These are phyloP conservation scores for Solanum sparsipilum DNA, from an alignment of 257 asterid genomes.

Conservation along the genomic window DNA sequence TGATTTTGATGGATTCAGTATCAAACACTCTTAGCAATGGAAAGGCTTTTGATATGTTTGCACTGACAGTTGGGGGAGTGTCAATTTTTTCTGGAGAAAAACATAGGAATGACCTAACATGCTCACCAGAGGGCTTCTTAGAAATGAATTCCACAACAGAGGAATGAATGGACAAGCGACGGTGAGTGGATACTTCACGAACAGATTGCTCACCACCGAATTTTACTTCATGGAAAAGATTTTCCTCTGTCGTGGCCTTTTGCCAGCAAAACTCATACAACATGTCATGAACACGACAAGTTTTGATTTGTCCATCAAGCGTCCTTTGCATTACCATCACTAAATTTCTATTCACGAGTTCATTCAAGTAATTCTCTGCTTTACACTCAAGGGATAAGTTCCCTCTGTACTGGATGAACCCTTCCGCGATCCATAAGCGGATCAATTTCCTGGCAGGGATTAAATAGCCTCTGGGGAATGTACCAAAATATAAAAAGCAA, in stretches of 20 bases:
- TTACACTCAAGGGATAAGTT: slow-evolving; percentile 30
- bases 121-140: slow-evolving; percentile 30
- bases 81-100: slow-evolving; percentile 22
- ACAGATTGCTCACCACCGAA: neutral
- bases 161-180: slow-evolving; percentile 49
- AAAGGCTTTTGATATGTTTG: slow-evolving; percentile 32
- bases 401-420: slow-evolving; percentile 26
- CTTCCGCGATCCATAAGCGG: slow-evolving; percentile 49
- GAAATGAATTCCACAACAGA: slow-evolving; percentile 27
- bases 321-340: slow-evolving; percentile 29
- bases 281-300: slow-evolving; percentile 50
- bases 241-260: slow-evolving; percentile 26
- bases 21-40: slow-evolving; percentile 47
- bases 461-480: slow-evolving; percentile 39
- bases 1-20: slow-evolving; percentile 20
- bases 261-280: slow-evolving; percentile 38
- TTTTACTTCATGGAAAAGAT: slow-evolving; percentile 33
- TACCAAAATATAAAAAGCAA: slow-evolving; percentile 48
- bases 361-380: slow-evolving; percentile 34
- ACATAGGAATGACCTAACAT: slow-evolving; percentile 48
- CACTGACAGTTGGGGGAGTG: slow-evolving; percentile 19
- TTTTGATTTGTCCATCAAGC: slow-evolving; percentile 29
- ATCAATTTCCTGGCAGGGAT: slow-evolving; percentile 33
- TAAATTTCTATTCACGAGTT: slow-evolving; percentile 35
- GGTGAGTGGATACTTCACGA: slow-evolving; percentile 10